Evolutionary conservation across 202 grass and related monocot genomes (phyloP), one percentile per base, ranked within the genome.

Genomic region (Setaria viridis): DNA sequence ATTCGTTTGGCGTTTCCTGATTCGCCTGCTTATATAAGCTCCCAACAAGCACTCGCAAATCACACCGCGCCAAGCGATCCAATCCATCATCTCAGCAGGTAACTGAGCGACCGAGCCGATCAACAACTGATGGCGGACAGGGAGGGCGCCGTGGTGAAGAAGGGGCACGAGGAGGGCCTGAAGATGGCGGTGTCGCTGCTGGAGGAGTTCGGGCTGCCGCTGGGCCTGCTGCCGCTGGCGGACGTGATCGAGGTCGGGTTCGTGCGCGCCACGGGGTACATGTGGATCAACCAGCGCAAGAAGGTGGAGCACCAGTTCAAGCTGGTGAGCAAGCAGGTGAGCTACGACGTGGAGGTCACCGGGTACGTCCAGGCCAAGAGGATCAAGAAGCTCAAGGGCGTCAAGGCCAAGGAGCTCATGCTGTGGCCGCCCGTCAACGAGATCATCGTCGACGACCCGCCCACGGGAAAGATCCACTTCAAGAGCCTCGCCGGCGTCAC

Each of bases 271-370:
- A 94, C 90, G 39, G 92, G 95, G 9, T 93, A 91, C 72, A 93
- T 95, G 85, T 99, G 93, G 96, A 85, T 99, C 55, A 0, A 35
- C 12, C 94, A 96, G 88, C 74, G 54, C 67, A 89, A 47, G 78
- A 91, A 90, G 85, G 90, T 91, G 67, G 90, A 96, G 87, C 97
- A 99, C 84, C 70, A 32, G 74, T 99, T 99, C 86, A 91, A 94
- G 86, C 71, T 83, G 82, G 58, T 89, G 7, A 73, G 85, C 87
- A 97, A 94, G 87, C 81, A 90, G 29, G 91, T 90, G 62, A 92
- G 90, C 84, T 94, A 97, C 71, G 85, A 88, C 77, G 55, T 86
- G 20, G 89, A 87, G 87, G 86, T 98, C 89, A 85, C 89, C 2
- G 91, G 85, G 0, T 92, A 77, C 72, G 75, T 95, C 46, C 37